Percentiles rank a stretch among this genome's conserved stretches.
Conservation (phyloP, 345 rosid species). For the Jatropha curcas region DNA sequence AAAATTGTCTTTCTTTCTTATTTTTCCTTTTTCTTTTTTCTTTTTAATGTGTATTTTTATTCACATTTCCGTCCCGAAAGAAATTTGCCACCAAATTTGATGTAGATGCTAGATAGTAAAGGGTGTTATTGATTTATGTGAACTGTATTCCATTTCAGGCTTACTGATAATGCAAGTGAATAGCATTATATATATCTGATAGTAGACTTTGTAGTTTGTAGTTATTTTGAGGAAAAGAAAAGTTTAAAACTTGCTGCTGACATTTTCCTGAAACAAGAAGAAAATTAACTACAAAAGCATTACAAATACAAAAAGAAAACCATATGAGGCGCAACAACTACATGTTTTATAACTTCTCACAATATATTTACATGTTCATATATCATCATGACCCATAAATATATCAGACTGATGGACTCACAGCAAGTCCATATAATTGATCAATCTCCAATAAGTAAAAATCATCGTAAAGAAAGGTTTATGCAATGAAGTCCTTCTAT, state of each 20-base stretch:
- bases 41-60: background rate
- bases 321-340: background rate
- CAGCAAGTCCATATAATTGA: background rate
- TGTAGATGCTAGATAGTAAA: background rate
- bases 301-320: too few species aligned
- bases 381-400: background rate
- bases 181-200: background rate
- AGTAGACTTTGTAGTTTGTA: background rate
- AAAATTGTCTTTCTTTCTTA: too few species aligned
- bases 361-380: background rate
- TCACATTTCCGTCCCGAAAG: background rate
- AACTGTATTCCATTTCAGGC: background rate
- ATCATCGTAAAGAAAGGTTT: background rate
- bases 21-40: background rate
- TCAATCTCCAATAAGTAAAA: background rate
- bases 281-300: background rate
- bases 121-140: background rate
- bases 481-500: background rate
- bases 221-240: slow-evolving; percentile 1
- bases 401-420: background rate
- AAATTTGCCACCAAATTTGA: slow-evolving; percentile 1
- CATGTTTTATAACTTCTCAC: background rate
- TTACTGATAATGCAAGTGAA: background rate
- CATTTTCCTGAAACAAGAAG: background rate
- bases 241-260: background rate